These are phyloP conservation scores for Violaceomyces palustris DNA, from an alignment of 1,284 basidiomycete species.

Conservation along the genomic window DNA sequence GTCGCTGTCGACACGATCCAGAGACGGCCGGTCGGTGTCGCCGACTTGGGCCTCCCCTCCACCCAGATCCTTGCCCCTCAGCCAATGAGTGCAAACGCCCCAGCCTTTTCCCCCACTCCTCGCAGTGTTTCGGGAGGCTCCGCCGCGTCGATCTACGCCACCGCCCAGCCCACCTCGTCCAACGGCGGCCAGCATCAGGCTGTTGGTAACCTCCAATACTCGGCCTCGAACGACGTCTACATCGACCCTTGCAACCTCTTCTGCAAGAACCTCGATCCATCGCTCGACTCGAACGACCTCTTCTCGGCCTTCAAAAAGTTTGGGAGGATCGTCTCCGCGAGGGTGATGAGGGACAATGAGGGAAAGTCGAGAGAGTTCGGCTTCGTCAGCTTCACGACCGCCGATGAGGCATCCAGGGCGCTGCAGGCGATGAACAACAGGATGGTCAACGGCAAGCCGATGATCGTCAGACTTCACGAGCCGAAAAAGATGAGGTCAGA, in stretches of 20 bases:
- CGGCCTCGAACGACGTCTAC: slow-evolving; percentile 31
- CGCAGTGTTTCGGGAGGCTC: slow-evolving; percentile 28
- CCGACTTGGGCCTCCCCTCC: too few species aligned
- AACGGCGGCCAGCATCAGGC: slow-evolving; percentile 7
- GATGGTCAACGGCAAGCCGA: slow-evolving; percentile 60
- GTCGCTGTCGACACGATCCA: slow-evolving; percentile 27
- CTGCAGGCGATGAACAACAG: slow-evolving; percentile 64
- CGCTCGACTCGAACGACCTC: slow-evolving; percentile 29
- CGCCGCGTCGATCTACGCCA: slow-evolving; percentile 26
- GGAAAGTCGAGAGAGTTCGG: slow-evolving; percentile 85
- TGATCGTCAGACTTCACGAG: slow-evolving; percentile 81
- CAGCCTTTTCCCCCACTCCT: slow-evolving; percentile 25
- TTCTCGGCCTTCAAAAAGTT: slow-evolving; percentile 34
- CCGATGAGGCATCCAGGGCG: slow-evolving; percentile 62
- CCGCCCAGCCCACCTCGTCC: slow-evolving; percentile 1
- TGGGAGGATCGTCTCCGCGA: slow-evolving; percentile 62
- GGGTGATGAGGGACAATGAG: slow-evolving; percentile 83
- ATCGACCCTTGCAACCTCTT: slow-evolving; percentile 49
- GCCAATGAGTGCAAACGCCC: slow-evolving; percentile 30
- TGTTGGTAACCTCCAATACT: slow-evolving; percentile 31
- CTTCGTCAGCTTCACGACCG: slow-evolving; percentile 70
- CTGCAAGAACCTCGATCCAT: slow-evolving; percentile 43
- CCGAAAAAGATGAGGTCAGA: slow-evolving; percentile 81
- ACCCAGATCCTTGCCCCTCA: not conserved
- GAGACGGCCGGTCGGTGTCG: slow-evolving; percentile 4